Evolutionary conservation across 2,329 filamentous ascomycete species (phyloP), one percentile per base, ranked within the genome.

Genomic region (Podosphaera aphanis): DNA sequence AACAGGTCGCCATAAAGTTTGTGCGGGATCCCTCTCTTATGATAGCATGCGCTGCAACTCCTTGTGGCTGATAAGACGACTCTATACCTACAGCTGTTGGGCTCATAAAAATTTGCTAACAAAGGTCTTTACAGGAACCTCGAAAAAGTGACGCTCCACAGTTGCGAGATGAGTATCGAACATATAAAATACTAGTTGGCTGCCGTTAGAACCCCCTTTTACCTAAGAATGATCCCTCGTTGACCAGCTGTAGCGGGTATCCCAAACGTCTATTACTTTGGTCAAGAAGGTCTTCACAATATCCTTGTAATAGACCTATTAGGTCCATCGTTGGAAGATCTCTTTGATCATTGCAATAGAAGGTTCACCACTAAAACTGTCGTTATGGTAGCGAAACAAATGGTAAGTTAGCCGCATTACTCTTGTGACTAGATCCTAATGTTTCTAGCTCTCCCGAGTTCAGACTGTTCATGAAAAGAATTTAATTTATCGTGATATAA

Each of bases 1-100:
- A 95, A 64, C 86, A 94, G 67, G 88, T 98, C 51, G 90, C 90
- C 59, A 98, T 98, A 71, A 98, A 98, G 71, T 98, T 98, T 66
- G 84, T 93, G 67, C 60, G 83, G 77, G 47, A 45, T 37, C 43
- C 46, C 43, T n/a, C 40, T 21, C 48, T 25, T 11, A 29, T 29
- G 5, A 29, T 6, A 6, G 5, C 11, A 6, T 11, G 25, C 11
- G 25, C 25, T 29, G 25, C 25, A 29, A 11, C 11, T 29, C 25
- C 25, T 11, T 29, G 5, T 11, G 25, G 25, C 25, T 29, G 5
- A 29, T 5, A 5, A 29, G 25, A 29, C 25, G 20, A 13, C 5
- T 41, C 19, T 1, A 11, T 41, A 3, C 23, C 38, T 25, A 10
- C 5, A 41, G 8, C 38, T 21, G n/a, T 20, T 19, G 5, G 13